A percentile compares a stretch with the other conserved stretches of the same genome.
Evolutionary conservation across 176 grass and related monocot species (phyloP).

Genomic region (Tuctoria greenei): DNA sequence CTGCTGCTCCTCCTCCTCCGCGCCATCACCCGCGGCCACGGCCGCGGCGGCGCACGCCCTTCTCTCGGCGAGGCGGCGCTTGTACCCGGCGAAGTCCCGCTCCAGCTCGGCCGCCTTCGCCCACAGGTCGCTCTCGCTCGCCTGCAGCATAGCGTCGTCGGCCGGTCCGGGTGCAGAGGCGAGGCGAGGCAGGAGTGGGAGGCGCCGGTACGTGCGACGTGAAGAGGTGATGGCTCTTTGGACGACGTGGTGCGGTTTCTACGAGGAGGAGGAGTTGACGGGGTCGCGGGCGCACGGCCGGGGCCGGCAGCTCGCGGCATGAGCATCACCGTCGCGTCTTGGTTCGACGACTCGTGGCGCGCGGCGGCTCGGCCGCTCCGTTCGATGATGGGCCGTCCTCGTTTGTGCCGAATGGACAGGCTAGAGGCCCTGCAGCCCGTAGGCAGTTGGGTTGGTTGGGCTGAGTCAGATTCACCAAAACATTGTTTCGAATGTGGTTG

Average conservation of each 20-base stretch:
- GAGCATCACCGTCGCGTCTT: neutral
- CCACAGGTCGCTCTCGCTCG: constrained; percentile 30
- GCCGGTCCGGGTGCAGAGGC: neutral
- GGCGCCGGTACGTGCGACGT: neutral
- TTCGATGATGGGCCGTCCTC: neutral
- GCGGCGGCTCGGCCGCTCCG: neutral
- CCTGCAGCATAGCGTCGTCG: neutral
- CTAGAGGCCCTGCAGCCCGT: neutral
- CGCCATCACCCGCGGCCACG: neutral
- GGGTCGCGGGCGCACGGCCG: constrained; percentile 14
- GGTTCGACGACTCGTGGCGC: constrained; percentile 27
- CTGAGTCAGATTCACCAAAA: neutral
- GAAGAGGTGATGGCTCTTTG: neutral
- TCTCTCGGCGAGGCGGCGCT: constrained; percentile 34
- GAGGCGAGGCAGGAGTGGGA: too few species aligned
- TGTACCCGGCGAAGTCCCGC: constrained; percentile 60
- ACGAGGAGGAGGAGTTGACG: constrained; percentile 26
- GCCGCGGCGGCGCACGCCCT: neutral
- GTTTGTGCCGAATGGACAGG: neutral
- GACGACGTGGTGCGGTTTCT: constrained; percentile 6
- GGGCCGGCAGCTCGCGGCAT: neutral
- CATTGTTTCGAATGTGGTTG: too few species aligned
- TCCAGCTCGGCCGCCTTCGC: constrained; percentile 59
- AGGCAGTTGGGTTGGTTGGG: neutral
- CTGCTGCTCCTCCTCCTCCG: neutral